These are phyloP conservation scores for Beauveria caledonica DNA, from an alignment of 2,329 filamentous ascomycete species.

Conservation along the genomic window DNA sequence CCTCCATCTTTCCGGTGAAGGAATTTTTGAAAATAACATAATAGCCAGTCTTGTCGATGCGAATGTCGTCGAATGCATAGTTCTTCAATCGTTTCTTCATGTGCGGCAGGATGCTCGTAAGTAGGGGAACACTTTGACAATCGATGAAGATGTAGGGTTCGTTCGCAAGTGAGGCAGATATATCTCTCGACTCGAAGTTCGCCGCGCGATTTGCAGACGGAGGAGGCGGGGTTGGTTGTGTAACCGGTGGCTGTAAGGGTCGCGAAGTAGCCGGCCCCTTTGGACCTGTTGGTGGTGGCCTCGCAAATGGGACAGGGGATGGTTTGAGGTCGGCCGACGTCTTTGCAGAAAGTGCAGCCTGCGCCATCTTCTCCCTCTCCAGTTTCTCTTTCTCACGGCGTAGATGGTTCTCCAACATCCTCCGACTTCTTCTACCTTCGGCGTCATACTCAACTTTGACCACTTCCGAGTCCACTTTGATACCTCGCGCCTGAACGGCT, in stretches of 20 bases:
- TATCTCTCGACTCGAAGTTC: constrained; percentile 55
- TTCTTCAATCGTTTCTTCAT: constrained; percentile 82
- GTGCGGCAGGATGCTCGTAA: constrained; percentile 78
- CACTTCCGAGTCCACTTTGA: constrained; percentile 67
- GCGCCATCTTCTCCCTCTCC: constrained; percentile 27
- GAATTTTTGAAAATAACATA: constrained; percentile 85
- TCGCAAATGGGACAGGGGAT: constrained; percentile 21
- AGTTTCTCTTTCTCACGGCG: constrained; percentile 58
- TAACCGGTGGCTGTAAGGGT: constrained; percentile 31
- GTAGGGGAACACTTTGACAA: constrained; percentile 77
- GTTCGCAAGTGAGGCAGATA: constrained; percentile 62
- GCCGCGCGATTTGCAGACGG: constrained; percentile 27
- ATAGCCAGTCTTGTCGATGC: constrained; percentile 79
- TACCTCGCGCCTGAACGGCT: constrained; percentile 68
- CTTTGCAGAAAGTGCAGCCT: constrained; percentile 24
- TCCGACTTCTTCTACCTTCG: constrained; percentile 73
- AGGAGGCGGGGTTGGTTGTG: constrained; percentile 29
- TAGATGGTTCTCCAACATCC: constrained; percentile 67
- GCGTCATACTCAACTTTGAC: constrained; percentile 84
- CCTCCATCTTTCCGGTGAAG: constrained; percentile 66
- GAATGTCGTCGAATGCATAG: constrained; percentile 72
- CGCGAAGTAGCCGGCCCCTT: constrained; percentile 57
- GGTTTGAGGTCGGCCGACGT: constrained; percentile 31
- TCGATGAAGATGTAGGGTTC: constrained; percentile 88
- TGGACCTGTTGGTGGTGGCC: constrained; percentile 73